These are phyloP conservation scores for Pseudotsuga menziesii DNA, from an alignment of 75 land plant genomes.

Conservation along the genomic window DNA sequence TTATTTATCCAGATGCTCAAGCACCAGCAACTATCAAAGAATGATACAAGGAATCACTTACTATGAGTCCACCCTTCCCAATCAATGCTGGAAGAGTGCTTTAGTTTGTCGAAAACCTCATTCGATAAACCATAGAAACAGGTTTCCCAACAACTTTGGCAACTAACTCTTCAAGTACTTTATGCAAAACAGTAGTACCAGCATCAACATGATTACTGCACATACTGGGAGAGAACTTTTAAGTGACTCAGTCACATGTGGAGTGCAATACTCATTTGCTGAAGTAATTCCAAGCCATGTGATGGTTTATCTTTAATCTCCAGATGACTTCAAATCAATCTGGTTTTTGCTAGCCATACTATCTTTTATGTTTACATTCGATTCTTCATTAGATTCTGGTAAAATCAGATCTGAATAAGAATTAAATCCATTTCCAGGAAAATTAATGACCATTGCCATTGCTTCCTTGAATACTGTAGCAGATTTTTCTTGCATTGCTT, in stretches of 20 bases:
- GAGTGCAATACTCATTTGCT: slow-evolving; percentile 95
- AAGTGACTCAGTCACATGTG: slow-evolving; percentile 76
- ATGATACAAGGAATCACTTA: slow-evolving; percentile 95
- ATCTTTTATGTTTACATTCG: too few species aligned
- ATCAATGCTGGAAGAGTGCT: slow-evolving; percentile 78
- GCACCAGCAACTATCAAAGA: slow-evolving; percentile 93
- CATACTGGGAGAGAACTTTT: slow-evolving; percentile 74
- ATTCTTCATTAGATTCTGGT: too few species aligned
- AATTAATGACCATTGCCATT: too few species aligned
- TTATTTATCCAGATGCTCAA: slow-evolving; percentile 96
- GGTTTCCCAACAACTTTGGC: slow-evolving; percentile 91
- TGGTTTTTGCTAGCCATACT: too few species aligned
- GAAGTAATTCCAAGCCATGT: slow-evolving; percentile 98
- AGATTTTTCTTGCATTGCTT: too few species aligned
- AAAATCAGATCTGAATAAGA: too few species aligned
- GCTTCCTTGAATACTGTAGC: too few species aligned
- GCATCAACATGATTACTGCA: slow-evolving; percentile 91
- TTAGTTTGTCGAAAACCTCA: slow-evolving; percentile 95
- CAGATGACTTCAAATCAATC: too few species aligned
- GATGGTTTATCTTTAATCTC: too few species aligned
- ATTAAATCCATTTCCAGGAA: too few species aligned
- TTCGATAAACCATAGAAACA: slow-evolving; percentile 86
- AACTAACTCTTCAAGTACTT: slow-evolving; percentile 69
- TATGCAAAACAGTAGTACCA: slow-evolving; percentile 71
- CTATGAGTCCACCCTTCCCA: slow-evolving; percentile 86